Evolutionary conservation across 208 protist genomes (phyloP), one percentile per base, ranked within the genome.

Genomic region (Trypanosoma cruzi): DNA sequence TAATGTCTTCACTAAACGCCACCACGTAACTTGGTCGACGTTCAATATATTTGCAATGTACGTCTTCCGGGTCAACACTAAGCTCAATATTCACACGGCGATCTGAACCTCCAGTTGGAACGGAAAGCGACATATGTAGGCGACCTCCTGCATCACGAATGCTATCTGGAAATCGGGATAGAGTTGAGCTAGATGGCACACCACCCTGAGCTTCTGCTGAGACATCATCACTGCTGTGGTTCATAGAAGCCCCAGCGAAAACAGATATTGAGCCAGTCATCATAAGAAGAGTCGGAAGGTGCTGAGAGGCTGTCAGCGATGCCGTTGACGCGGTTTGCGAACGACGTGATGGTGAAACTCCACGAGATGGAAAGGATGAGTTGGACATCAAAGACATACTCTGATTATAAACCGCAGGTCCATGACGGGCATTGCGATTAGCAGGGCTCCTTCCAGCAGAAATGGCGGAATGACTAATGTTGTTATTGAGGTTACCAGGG

Each of bases 21-120:
- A 95, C 84, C 1, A 95, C 80, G 49, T 85, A 90, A 76, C 85
- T 93, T 0, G 85, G 85, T 28, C 84, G 81, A 46, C 85, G 86
- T 48, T 95, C 86, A 59, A 95, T 84, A 32, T 86, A 76, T 40
- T 82, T 84, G 66, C 79, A 86, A 56, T 90, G 85, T 20, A 95
- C 83, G 69, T 95, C 87, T 31, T 79, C 82, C 8, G 86, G 75
- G 54, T 93, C 84, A 24, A 95, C 73, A 54, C 84, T 86, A 55
- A 95, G 76, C 49, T 82, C 77, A 52, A 95, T 84, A 66, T 83
- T 92, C 37, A 93, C 77, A 32, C 80, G 73, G 8, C 75, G 65
- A 4, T 85, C 86, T 7, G 82, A 74, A 11, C 72, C 76, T 31
- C 65, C 72, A n/a, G 78, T 83, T 65, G 73, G 84, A 52, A 95